Evolutionary conservation across 2,329 filamentous ascomycete genomes (phyloP).

Genomic region (Ceratocystis ficicola): DNA sequence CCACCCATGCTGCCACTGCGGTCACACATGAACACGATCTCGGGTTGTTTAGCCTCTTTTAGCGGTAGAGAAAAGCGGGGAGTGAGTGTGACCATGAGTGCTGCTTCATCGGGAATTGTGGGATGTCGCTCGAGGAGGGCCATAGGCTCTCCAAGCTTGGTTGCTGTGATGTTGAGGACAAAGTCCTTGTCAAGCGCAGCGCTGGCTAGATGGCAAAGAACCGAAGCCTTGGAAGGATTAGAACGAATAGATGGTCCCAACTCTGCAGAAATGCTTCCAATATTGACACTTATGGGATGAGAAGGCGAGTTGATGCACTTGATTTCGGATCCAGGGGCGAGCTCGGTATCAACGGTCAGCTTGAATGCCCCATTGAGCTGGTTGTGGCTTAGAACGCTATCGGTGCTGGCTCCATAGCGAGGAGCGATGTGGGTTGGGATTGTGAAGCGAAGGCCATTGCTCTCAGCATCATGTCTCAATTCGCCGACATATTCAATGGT

Average conservation of each 20-base stretch:
- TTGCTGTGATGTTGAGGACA: constrained; percentile 50
- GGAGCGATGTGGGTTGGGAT: constrained; percentile 57
- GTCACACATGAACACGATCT: constrained; percentile 63
- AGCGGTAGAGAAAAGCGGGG: constrained; percentile 52
- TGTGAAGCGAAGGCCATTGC: constrained; percentile 56
- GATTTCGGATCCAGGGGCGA: constrained; percentile 45
- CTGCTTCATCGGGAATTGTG: constrained; percentile 46
- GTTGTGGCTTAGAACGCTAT: background rate
- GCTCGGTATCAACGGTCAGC: constrained; percentile 30
- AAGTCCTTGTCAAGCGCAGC: constrained; percentile 58
- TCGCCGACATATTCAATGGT: constrained; percentile 57
- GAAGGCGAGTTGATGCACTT: constrained; percentile 53
- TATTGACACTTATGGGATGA: constrained; percentile 53
- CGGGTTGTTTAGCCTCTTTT: constrained; percentile 31
- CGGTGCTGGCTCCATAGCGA: constrained; percentile 43
- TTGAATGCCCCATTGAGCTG: constrained; percentile 19
- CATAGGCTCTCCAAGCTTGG: constrained; percentile 46
- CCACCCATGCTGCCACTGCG: constrained; percentile 53
- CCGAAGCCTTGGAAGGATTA: constrained; percentile 29
- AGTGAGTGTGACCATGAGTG: constrained; percentile 58
- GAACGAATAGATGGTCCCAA: background rate
- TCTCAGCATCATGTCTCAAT: constrained; percentile 57
- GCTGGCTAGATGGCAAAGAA: constrained; percentile 42
- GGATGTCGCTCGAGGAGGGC: constrained; percentile 57
- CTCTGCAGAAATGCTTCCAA: constrained; percentile 44